Evolutionary conservation across 164 flowering plant genomes (phyloP).

Genomic region (Vitis labrusca): DNA sequence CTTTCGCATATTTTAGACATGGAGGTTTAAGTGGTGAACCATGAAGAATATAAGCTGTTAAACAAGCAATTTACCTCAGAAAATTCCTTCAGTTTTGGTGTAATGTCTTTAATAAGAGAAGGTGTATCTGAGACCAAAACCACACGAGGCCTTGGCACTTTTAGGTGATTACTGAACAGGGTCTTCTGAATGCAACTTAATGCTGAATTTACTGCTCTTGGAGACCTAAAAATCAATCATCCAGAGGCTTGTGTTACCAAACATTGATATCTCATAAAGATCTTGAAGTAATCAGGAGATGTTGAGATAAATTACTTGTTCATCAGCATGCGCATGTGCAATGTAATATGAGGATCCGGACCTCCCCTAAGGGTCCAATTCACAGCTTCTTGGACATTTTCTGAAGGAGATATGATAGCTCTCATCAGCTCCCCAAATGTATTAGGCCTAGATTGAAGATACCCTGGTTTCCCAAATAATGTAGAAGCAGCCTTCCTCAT

Average conservation of each 20-base stretch:
- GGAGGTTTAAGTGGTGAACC: too few species aligned
- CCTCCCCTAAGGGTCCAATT: conserved; percentile 69
- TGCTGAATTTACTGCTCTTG: conserved; percentile 72
- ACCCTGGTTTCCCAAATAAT: conserved; percentile 67
- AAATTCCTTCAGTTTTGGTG: conserved; percentile 52
- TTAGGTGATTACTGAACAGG: conserved; percentile 19
- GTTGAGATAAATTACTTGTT: conserved; percentile 64
- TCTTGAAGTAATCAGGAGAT: too few species aligned
- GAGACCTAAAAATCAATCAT: conserved; percentile 31
- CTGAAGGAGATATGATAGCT: conserved; percentile 75
- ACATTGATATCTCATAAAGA: too few species aligned
- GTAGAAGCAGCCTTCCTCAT: conserved; percentile 71
- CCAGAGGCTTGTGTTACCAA: too few species aligned
- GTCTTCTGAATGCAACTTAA: conserved; percentile 67
- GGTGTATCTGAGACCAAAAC: conserved; percentile 93
- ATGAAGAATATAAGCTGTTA: neutral
- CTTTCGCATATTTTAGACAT: too few species aligned
- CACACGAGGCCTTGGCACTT: conserved; percentile 50
- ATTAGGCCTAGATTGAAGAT: conserved; percentile 60
- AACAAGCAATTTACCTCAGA: conserved; percentile 60
- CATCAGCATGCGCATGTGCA: conserved; percentile 97
- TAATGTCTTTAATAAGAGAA: conserved; percentile 48
- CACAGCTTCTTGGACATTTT: conserved; percentile 72
- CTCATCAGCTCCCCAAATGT: conserved; percentile 91
- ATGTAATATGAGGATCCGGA: conserved; percentile 67